Conservation (phyloP, 2,329 filamentous ascomycete genomes). For the Rhynchosporium secalis region DNA sequence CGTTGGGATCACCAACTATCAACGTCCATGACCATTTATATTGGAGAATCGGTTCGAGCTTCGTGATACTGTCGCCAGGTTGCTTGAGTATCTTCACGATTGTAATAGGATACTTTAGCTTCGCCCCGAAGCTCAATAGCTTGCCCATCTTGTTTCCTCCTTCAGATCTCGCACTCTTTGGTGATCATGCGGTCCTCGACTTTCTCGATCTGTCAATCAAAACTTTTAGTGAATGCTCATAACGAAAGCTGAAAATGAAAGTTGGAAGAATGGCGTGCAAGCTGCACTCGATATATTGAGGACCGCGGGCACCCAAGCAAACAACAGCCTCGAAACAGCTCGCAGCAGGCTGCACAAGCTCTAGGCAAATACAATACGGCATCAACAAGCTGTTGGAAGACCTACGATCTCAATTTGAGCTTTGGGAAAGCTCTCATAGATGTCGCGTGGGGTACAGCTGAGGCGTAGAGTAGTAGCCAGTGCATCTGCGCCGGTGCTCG, state of each 20-base stretch:
- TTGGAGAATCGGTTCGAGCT: constrained; percentile 76
- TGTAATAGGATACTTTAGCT: constrained; percentile 89
- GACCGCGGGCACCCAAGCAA: constrained; percentile 16
- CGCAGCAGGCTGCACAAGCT: constrained; percentile 33
- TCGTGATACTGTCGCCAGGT: constrained; percentile 72
- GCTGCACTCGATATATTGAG: constrained; percentile 15
- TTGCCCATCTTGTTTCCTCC: constrained; percentile 46
- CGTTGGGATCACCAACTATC: constrained; percentile 58
- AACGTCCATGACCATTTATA: constrained; percentile 84
- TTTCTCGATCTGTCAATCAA: constrained; percentile 20
- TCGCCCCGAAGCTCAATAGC: constrained; percentile 54
- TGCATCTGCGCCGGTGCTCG: constrained; percentile 28
- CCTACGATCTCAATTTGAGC: constrained; percentile 40
- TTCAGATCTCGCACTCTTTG: constrained; percentile 29
- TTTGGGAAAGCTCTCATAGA: constrained; percentile 37
- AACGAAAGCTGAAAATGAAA: not conserved
- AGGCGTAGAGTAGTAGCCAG: constrained; percentile 32
- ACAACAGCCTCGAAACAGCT: constrained; percentile 24
- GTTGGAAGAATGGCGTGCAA: constrained; percentile 14
- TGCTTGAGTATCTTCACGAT: constrained; percentile 81
- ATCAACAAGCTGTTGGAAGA: constrained; percentile 38
- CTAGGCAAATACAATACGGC: constrained; percentile 25
- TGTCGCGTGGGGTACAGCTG: constrained; percentile 37
- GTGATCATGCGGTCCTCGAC: constrained; percentile 37
- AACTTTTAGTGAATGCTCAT: constrained; percentile 23